Evolutionary conservation across 2,329 filamentous ascomycete genomes (phyloP).

Genomic region (Penicillium frequentans): DNA sequence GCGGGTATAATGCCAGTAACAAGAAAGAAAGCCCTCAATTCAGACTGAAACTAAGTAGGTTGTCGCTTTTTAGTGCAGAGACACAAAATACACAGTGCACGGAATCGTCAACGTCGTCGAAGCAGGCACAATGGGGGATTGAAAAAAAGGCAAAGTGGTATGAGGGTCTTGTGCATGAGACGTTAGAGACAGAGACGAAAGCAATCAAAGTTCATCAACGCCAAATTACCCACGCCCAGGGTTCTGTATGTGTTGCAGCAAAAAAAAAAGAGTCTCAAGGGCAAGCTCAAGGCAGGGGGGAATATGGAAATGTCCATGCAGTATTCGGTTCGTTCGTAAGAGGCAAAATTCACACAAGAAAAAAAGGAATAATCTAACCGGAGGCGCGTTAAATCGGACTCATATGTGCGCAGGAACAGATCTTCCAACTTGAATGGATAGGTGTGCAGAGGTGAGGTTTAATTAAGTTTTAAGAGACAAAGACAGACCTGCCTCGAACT

Average conservation of each 20-base stretch:
- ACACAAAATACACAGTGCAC: neutral
- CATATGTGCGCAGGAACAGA: conserved; percentile 31
- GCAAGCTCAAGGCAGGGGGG: neutral
- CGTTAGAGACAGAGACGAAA: neutral
- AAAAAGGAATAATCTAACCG: conserved; percentile 22
- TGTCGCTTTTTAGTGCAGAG: conserved; percentile 1
- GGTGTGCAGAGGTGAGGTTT: neutral
- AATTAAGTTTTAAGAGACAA: neutral
- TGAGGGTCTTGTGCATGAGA: neutral
- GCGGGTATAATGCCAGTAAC: neutral
- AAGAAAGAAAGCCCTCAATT: neutral
- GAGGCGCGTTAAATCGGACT: conserved; percentile 29
- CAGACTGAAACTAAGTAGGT: conserved; percentile 1
- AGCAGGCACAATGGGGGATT: neutral
- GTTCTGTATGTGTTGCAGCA: conserved; percentile 17
- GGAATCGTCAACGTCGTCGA: conserved; percentile 2
- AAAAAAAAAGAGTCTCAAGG: neutral
- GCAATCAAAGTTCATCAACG: conserved; percentile 18
- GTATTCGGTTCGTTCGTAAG: conserved; percentile 4
- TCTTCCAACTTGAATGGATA: neutral
- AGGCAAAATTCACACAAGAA: neutral
- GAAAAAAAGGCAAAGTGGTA: neutral
- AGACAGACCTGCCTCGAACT: neutral
- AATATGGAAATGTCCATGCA: neutral
- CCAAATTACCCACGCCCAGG: conserved; percentile 34